Evolutionary conservation across 169 alveolate species (phyloP), one percentile per base, ranked within the genome.

Genomic region (Eimeria tenella): DNA sequence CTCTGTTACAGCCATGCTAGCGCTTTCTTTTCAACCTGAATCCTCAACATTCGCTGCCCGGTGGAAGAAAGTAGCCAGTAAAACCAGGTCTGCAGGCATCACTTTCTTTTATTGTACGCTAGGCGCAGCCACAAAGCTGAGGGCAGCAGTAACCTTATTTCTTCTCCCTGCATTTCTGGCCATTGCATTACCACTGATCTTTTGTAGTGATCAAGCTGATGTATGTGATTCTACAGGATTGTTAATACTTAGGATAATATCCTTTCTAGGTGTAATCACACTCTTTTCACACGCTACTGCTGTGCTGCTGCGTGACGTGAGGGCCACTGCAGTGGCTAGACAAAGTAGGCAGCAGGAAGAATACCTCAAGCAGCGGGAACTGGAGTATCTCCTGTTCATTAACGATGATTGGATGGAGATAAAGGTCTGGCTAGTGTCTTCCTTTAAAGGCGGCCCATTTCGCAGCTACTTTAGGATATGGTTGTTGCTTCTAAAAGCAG

Each of bases 1-100:
- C 4, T 83, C 91, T 5, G 91, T 83, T 19, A 83, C 91, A 31
- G 91, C 91, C 79, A 83, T 83, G 91, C 91, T 83, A n/a, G 77
- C 91, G 7, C 13, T 50, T 15, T 83, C 91, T 5, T 2, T 83
- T 6, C 77, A 56, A 9, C n/a, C 79, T 5, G 17, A 21, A 11
- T 42, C 91, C 62, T 60, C 91, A 6, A 52, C 77, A 1, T 25
- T 83, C 17, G n/a, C 23, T 9, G 25, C 17, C 4, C 74, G 79
- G 15, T 83, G 91, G 23, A 56, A 42, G 15, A 42, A 4, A 21
- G 19, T 4, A 60, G 60, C n/a, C 4, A 31, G 7, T 0, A 83
- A 83, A 83, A 4, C 58, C 10, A 19, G 63, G 21, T 13, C 60
- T 3, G 50, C 50, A 3, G 60, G 31, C 13, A 60, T 63, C 19